These are phyloP conservation scores for Colletotrichum viniferum DNA, from an alignment of 2,329 filamentous ascomycete species.

Conservation along the genomic window DNA sequence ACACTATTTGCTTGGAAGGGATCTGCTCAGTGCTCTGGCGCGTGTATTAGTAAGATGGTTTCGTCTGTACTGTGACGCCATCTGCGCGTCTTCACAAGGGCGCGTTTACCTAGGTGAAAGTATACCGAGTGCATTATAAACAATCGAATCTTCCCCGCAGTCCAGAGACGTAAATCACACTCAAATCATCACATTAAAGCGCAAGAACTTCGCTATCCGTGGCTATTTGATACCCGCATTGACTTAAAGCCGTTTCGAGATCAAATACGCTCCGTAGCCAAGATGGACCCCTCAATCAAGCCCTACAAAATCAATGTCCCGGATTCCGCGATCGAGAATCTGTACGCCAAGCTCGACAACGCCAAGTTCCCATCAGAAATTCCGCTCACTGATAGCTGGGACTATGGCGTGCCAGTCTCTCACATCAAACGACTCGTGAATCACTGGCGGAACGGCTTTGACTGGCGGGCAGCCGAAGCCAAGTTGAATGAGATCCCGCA, in stretches of 20 bases:
- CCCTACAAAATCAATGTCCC: slow-evolving; percentile 40
- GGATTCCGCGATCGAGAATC: slow-evolving; percentile 29
- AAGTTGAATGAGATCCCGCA: slow-evolving; percentile 65
- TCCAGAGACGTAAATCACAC: not conserved
- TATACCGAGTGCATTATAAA: not conserved
- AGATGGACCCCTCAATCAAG: slow-evolving; percentile 27
- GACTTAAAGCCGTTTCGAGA: not conserved
- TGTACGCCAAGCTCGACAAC: slow-evolving; percentile 35
- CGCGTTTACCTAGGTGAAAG: not conserved
- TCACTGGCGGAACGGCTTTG: slow-evolving; percentile 52
- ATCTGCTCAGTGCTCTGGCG: not conserved
- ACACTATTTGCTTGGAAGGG: not conserved
- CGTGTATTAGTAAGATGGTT: not conserved
- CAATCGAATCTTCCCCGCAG: not conserved
- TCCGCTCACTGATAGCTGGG: slow-evolving; percentile 36
- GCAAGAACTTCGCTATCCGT: not conserved
- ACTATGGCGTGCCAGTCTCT: slow-evolving; percentile 33
- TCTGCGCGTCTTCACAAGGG: not conserved
- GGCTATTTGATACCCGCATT: not conserved
- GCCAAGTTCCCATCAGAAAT: slow-evolving; percentile 33
- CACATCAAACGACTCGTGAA: slow-evolving; percentile 38
- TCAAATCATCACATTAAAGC: not conserved
- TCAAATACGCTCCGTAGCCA: not conserved
- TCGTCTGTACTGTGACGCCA: not conserved
- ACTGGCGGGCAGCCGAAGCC: slow-evolving; percentile 65